Evolutionary conservation across 345 rosid species (phyloP).

Genomic region (Eucalyptus grandis): DNA sequence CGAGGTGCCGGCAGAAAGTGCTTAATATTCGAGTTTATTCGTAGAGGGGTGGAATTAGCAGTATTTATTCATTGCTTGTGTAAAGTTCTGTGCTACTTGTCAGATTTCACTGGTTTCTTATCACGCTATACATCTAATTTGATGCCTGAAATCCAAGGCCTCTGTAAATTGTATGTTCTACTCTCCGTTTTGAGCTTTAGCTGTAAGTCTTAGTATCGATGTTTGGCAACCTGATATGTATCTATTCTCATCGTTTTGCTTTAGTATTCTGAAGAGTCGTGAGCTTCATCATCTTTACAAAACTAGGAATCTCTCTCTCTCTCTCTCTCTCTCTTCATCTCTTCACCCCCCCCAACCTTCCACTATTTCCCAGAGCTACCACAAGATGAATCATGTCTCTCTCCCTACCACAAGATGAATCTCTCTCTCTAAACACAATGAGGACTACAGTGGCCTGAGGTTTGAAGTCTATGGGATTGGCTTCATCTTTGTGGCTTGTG

Average conservation of each 20-base stretch:
- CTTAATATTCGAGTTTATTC: not conserved
- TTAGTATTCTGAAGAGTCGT: not conserved
- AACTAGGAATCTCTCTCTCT: not conserved
- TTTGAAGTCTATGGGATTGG: not conserved
- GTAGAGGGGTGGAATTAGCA: not conserved
- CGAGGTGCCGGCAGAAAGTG: conserved; percentile 16
- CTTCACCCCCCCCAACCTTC: no score
- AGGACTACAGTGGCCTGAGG: not conserved
- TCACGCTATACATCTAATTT: not conserved
- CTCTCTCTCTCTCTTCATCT: not conserved
- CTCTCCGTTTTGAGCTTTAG: not conserved
- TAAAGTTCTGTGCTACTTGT: conserved; percentile 12
- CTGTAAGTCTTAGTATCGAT: not conserved
- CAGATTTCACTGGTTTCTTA: conserved; percentile 5
- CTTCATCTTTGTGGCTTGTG: not conserved
- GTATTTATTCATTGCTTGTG: not conserved
- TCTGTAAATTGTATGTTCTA: conserved; percentile 7
- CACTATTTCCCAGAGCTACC: no score
- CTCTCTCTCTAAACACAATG: not conserved
- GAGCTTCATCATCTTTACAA: not conserved
- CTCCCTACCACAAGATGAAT: not conserved
- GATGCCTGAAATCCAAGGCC: conserved; percentile 1
- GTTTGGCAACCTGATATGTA: not conserved
- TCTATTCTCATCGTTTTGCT: not conserved
- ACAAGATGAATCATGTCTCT: no score